These are phyloP conservation scores for Agaricus subrufescens DNA, from an alignment of 768 basidiomycete genomes.

Conservation along the genomic window DNA sequence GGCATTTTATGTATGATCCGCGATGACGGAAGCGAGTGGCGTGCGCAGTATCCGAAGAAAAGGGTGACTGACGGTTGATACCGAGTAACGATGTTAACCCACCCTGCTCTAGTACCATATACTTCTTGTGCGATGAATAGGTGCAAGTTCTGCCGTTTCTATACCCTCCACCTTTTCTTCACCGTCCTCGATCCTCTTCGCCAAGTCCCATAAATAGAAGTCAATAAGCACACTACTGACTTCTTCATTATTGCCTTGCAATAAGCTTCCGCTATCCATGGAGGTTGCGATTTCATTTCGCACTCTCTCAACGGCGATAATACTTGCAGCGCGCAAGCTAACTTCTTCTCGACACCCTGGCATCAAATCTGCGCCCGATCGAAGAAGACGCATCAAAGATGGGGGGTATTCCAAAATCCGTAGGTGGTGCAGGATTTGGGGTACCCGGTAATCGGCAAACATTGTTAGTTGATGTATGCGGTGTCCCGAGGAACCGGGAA, in stretches of 20 bases:
- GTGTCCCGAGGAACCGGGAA: constrained; percentile 53
- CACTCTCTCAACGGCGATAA: constrained; percentile 74
- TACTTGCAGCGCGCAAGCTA: constrained; percentile 74
- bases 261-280: constrained; percentile 7
- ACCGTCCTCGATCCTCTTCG: constrained; percentile 67
- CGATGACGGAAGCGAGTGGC: no score
- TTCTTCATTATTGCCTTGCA: constrained; percentile 16
- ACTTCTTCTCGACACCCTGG: constrained; percentile 68
- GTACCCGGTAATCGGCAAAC: constrained; percentile 93
- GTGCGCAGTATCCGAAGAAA: no score
- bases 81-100: no score
- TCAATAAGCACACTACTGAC: constrained; percentile 83
- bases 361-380: constrained; percentile 35
- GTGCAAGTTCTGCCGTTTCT: constrained; percentile 50
- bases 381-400: constrained; percentile 48
- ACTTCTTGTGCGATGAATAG: constrained; percentile 76
- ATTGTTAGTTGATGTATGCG: constrained; percentile 75
- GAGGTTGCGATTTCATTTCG: constrained; percentile 49
- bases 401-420: constrained; percentile 69
- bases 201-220: constrained; percentile 89
- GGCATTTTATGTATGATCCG: no score
- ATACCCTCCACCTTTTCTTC: constrained; percentile 57
- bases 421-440: constrained; percentile 85
- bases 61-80: no score
- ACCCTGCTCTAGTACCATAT: constrained; percentile 67